These are phyloP conservation scores for Globisporangium rhizosaccharum DNA, from an alignment of 352 stramenopile genomes.

Conservation along the genomic window DNA sequence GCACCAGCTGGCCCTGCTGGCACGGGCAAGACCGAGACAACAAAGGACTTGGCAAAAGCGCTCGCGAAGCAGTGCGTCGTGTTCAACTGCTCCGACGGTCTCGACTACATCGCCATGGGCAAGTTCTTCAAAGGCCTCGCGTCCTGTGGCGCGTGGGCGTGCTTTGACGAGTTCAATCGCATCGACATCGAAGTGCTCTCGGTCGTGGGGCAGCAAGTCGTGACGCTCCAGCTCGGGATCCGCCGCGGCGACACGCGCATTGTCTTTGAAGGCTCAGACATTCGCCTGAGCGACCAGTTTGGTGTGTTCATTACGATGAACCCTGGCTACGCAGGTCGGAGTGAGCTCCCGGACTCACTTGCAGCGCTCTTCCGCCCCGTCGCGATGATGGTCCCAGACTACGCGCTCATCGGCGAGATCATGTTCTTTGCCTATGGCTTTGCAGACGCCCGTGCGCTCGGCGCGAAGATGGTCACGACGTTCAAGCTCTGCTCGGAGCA, in stretches of 20 bases:
- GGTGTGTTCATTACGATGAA: constrained; percentile 92
- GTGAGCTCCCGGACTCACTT: constrained; percentile 83
- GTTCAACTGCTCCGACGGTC: constrained; percentile 91
- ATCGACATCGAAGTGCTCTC: constrained; percentile 88
- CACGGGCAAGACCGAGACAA: constrained; percentile 95
- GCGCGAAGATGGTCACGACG: constrained; percentile 85
- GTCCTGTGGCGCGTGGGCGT: constrained; percentile 90
- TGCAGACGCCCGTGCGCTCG: constrained; percentile 38
- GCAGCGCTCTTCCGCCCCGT: constrained; percentile 83
- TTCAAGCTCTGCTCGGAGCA: constrained; percentile 90
- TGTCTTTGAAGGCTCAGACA: constrained; percentile 94
- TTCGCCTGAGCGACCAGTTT: constrained; percentile 90
- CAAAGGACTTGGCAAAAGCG: constrained; percentile 93
- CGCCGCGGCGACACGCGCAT: constrained; percentile 79
- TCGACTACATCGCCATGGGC: constrained; percentile 94
- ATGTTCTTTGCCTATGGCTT: constrained; percentile 91
- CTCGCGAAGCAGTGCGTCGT: constrained; percentile 95
- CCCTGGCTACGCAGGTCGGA: constrained; percentile 81
- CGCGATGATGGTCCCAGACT: constrained; percentile 91
- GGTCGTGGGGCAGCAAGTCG: constrained; percentile 88
- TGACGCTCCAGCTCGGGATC: constrained; percentile 89
- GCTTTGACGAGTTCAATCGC: constrained; percentile 89
- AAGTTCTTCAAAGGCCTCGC: constrained; percentile 95
- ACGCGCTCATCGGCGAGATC: constrained; percentile 87
- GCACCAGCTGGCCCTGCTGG: constrained; percentile 90